These are phyloP conservation scores for Pseudozyma sp. DNA, from an alignment of 1,284 basidiomycete genomes.

Conservation along the genomic window DNA sequence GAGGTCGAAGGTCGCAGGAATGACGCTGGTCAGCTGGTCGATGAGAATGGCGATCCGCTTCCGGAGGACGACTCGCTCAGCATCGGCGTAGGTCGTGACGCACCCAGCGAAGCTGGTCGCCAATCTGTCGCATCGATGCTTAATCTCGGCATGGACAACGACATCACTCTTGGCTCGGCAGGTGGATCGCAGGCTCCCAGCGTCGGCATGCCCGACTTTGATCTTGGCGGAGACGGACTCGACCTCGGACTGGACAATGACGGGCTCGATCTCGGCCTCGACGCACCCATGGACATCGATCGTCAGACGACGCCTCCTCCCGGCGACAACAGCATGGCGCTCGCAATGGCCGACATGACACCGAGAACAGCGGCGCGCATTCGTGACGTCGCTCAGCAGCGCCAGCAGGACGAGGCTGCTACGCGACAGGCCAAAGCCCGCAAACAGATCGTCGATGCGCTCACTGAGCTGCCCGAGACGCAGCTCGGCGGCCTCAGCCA, in stretches of 20 bases:
- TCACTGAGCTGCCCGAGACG: slow-evolving; percentile 73
- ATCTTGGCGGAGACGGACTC: slow-evolving; percentile 71
- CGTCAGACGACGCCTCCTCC: slow-evolving; percentile 42
- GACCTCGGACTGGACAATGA: slow-evolving; percentile 73
- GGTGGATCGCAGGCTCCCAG: slow-evolving; percentile 45
- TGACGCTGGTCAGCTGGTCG: slow-evolving; percentile 51
- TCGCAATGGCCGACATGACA: slow-evolving; percentile 70
- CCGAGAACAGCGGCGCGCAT: slow-evolving; percentile 72
- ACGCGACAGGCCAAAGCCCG: slow-evolving; percentile 57
- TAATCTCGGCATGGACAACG: slow-evolving; percentile 44
- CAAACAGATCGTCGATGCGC: slow-evolving; percentile 70
- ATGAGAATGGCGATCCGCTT: slow-evolving; percentile 65
- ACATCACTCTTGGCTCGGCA: slow-evolving; percentile 40
- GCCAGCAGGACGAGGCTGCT: slow-evolving; percentile 47
- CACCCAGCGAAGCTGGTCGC: slow-evolving; percentile 48
- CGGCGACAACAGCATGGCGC: slow-evolving; percentile 51
- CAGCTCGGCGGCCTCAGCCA: slow-evolving; percentile 44
- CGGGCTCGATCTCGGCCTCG: slow-evolving; percentile 34
- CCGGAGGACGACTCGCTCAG: slow-evolving; percentile 66
- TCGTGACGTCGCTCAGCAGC: slow-evolving; percentile 54
- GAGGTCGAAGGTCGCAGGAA: slow-evolving; percentile 39
- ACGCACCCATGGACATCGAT: slow-evolving; percentile 41
- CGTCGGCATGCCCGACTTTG: slow-evolving; percentile 47
- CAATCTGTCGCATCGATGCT: slow-evolving; percentile 53
- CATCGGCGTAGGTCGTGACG: slow-evolving; percentile 65